Conservation (phyloP, 2,329 filamentous ascomycete genomes). For the Penicillium sclerotiorum region DNA sequence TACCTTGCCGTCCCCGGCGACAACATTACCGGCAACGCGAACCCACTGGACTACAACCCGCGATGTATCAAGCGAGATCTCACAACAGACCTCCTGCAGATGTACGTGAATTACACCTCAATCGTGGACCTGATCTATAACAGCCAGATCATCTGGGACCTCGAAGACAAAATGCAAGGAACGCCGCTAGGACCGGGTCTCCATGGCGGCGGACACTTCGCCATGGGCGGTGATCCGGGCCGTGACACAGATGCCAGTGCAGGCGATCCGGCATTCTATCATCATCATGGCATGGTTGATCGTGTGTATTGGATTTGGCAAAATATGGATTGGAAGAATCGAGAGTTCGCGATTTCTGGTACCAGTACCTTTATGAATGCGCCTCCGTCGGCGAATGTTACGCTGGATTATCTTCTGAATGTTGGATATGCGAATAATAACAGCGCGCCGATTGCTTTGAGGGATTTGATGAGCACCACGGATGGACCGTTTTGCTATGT, state of each 20-base stretch:
- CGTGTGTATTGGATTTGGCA: slow-evolving; percentile 56
- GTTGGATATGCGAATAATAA: slow-evolving; percentile 41
- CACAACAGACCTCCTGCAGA: slow-evolving; percentile 21
- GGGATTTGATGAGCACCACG: slow-evolving; percentile 46
- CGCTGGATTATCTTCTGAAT: slow-evolving; percentile 48
- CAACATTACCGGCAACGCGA: slow-evolving; percentile 8
- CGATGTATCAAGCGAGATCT: slow-evolving; percentile 33
- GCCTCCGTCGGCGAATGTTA: slow-evolving; percentile 49
- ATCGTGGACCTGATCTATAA: slow-evolving; percentile 24
- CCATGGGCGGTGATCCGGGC: slow-evolving; percentile 49
- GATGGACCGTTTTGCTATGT: slow-evolving; percentile 43
- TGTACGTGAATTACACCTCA: slow-evolving; percentile 22
- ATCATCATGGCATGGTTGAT: slow-evolving; percentile 54
- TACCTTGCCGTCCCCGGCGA: slow-evolving; percentile 13
- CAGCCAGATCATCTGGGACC: slow-evolving; percentile 30
- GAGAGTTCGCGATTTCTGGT: slow-evolving; percentile 43
- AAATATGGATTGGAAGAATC: slow-evolving; percentile 42
- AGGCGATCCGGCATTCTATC: slow-evolving; percentile 51
- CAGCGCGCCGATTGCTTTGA: slow-evolving; percentile 32
- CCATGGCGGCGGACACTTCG: slow-evolving; percentile 52
- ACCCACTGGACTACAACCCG: slow-evolving; percentile 30
- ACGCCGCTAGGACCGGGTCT: slow-evolving; percentile 41
- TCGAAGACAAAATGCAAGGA: slow-evolving; percentile 44
- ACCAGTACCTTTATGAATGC: slow-evolving; percentile 50
- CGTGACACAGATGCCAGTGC: slow-evolving; percentile 52